These are phyloP conservation scores for Herpetospermum pedunculosum DNA, from an alignment of 306 rosid genomes.

Conservation along the genomic window DNA sequence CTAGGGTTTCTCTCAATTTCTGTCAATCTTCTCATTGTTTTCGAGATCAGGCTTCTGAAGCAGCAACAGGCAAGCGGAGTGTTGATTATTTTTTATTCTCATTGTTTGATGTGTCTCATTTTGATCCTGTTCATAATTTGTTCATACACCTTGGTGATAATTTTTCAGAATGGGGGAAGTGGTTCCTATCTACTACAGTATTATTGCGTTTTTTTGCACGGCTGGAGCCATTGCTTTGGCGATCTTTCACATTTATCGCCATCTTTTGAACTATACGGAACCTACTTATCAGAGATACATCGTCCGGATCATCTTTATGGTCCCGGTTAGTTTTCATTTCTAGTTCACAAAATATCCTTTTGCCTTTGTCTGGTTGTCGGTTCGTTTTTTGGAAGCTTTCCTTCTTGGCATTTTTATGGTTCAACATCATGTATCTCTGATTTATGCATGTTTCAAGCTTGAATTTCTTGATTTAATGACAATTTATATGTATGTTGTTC, in stretches of 20 bases:
- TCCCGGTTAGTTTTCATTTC: conserved; percentile 48
- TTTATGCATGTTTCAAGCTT: neutral
- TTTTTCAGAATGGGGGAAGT: conserved; percentile 39
- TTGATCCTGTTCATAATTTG: neutral
- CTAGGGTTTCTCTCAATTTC: conserved; percentile 3
- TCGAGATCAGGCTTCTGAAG: neutral
- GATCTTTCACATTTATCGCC: conserved; percentile 63
- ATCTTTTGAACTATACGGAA: conserved; percentile 85
- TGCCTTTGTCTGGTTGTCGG: neutral
- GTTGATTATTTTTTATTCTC: neutral
- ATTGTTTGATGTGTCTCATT: neutral
- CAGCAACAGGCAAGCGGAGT: neutral
- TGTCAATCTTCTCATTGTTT: neutral
- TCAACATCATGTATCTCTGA: neutral
- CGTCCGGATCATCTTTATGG: conserved; percentile 91
- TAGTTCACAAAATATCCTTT: neutral
- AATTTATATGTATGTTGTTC: neutral
- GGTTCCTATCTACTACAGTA: conserved; percentile 43
- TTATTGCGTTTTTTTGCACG: conserved; percentile 78
- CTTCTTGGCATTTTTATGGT: neutral
- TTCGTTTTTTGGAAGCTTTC: neutral
- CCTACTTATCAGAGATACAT: conserved; percentile 93
- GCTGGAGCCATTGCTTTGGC: conserved; percentile 74
- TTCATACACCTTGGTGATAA: neutral
- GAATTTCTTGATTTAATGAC: neutral